Evolutionary conservation across 345 rosid species (phyloP).

Genomic region (Lumnitzera littorea): DNA sequence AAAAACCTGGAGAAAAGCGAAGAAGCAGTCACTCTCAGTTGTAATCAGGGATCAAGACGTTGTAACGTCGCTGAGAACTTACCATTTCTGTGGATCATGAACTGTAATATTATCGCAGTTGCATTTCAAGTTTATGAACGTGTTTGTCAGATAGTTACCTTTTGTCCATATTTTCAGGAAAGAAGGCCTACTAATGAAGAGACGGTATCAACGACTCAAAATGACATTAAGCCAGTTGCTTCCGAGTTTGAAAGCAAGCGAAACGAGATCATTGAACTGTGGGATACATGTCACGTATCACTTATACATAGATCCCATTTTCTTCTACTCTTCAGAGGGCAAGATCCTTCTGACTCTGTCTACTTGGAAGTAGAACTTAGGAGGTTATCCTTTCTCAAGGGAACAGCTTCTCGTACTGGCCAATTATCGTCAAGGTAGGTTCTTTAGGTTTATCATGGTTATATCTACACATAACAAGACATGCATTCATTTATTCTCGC

Average conservation of each 20-base stretch:
- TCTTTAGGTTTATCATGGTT: neutral
- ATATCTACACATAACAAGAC: neutral
- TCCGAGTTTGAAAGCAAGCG: slow-evolving; percentile 3
- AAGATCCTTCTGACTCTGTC: slow-evolving; percentile 9
- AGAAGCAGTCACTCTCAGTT: too few species aligned
- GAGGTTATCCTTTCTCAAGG: slow-evolving; percentile 2
- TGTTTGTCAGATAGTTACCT: too few species aligned
- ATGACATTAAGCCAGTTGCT: neutral
- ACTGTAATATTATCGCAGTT: too few species aligned
- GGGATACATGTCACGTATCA: slow-evolving; percentile 8
- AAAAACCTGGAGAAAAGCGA: too few species aligned
- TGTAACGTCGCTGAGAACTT: too few species aligned
- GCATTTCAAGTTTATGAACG: too few species aligned
- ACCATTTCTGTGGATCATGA: too few species aligned
- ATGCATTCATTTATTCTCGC: neutral
- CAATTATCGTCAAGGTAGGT: slow-evolving; percentile 1
- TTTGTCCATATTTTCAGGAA: too few species aligned
- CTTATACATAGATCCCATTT: slow-evolving; percentile 10
- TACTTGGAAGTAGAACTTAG: slow-evolving; percentile 16
- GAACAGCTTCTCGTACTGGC: neutral
- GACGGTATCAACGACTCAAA: too few species aligned
- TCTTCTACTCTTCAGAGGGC: slow-evolving; percentile 8
- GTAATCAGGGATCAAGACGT: too few species aligned
- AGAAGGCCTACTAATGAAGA: too few species aligned
- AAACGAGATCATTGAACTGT: slow-evolving; percentile 9